Evolutionary conservation across 345 rosid species (phyloP), one percentile per base, ranked within the genome.

Genomic region (Hibiscus trionum): DNA sequence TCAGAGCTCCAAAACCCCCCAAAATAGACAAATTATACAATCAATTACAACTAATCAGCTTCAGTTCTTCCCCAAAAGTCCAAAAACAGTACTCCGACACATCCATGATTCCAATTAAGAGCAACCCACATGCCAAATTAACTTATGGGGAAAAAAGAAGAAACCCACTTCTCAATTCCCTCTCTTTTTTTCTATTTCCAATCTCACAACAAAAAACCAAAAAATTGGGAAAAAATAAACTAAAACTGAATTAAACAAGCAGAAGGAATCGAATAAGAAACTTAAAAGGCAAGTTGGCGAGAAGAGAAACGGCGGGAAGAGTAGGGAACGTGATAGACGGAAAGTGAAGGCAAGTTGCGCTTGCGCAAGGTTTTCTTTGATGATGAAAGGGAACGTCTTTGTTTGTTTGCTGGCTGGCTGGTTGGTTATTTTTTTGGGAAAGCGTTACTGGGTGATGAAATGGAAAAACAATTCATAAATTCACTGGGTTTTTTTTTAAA

Each of bases 41-140:
- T 53, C 63, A 71, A 69, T 71, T 52, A 50, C 44, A 77, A 73
- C 85, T 80, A 85, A 85, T 89, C 93, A 84, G 90, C 89, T 64
- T 80, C 84, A 63, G 80, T 86, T 80, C 85, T 81, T 72, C 88
- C 88, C 88, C 86, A 84, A 24, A 87, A 87, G 83, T 83, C 85
- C 82, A 87, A 55, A 86, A 88, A 90, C 78, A 88, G 76, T 50
- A 86, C 78, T 70, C 75, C 79, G 11, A 80, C 82, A 74, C 86
- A 86, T 69, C 94, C 97, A 86, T 88, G 86, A 46, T 76, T 84
- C 90, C 85, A 89, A 83, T 79, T 80, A 75, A 85, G 80, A 81
- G 81, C 84, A 73, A 84, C 82, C 88, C 88, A 86, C 87, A 88
- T 79, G 73, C 82, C 84, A 12, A 49, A 80, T 69, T 72, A 76